Evolutionary conservation across 768 basidiomycete genomes (phyloP), one percentile per base, ranked within the genome.

Genomic region (Rhodotorula toruloides): DNA sequence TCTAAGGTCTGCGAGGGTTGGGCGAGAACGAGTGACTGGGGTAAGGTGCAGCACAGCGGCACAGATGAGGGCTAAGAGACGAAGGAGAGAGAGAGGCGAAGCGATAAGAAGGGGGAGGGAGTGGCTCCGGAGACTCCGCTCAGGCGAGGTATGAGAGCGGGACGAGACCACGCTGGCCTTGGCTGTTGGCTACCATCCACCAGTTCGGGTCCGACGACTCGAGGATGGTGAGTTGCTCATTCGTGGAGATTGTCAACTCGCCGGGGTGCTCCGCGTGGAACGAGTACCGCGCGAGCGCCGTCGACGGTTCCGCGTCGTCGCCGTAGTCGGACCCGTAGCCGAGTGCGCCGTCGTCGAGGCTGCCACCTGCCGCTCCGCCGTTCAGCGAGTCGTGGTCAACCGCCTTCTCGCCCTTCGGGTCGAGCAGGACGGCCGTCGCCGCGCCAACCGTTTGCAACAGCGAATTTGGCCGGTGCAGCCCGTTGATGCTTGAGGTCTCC

Each of bases 391-490:
- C 58, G 54, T 36, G 56, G n/a, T 52, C 53, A 36, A 54, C 34
- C 52, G 56, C 55, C 52, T 65, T 65, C 60, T 64, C 65, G 42
- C 69, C 61, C 58, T 70, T 69, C 31, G 52, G 39, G 54, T 63
- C 65, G 55, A 67, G 65, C 8, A 69, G 63, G 17, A 69, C 70
- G 19, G 68, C 68, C 13, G 72, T 75, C 12, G 80, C 78, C 4
- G 68, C 66, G 11, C 63, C 68, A 78, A 94, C 90, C 72, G 93
- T 90, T 58, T 88, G 89, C 5, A 94, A 83, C 27, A 94, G 80
- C 5, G 90, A 91, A 1, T 90, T 91, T 2, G 91, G 91, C 11
- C 89, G 84, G 72, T 89, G 89, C 60, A 63, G 58, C 22, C 37
- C 53, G 27, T 64, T 34, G 25, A 61, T 31, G 31, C 49, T 58